phyloP scores from a whole-genome alignment of 2,329 filamentous ascomycete species.

The Didymosphaeria variabile region DNA sequence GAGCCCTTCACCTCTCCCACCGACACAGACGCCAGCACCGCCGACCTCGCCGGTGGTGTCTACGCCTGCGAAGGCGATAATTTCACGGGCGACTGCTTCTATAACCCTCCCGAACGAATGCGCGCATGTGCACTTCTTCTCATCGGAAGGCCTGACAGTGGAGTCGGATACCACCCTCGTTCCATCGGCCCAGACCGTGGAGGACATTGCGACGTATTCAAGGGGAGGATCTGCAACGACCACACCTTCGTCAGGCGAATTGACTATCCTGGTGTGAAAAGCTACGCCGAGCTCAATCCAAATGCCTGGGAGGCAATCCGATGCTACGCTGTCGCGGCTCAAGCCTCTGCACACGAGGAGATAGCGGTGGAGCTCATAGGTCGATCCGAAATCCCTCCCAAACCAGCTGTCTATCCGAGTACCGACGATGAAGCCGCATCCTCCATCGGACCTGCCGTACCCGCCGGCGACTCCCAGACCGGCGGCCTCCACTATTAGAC shows the following conservation, averaged over 20 bases:
- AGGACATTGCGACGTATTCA: constrained; percentile 10
- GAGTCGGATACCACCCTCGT: constrained; percentile 2
- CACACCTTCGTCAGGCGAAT: constrained; percentile 3
- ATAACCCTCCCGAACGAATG: not conserved
- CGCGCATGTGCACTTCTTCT: not conserved
- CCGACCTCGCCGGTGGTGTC: not conserved
- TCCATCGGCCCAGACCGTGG: constrained; percentile 1
- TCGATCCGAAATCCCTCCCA: not conserved
- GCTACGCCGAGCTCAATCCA: not conserved
- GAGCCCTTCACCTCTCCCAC: too few species aligned
- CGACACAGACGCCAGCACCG: not conserved
- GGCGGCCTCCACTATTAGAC: too few species aligned
- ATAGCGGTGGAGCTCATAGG: not conserved
- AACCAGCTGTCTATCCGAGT: not conserved
- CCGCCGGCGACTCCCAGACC: too few species aligned
- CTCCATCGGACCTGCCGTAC: too few species aligned
- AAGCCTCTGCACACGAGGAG: not conserved
- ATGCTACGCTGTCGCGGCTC: not conserved
- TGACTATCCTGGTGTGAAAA: constrained; percentile 2
- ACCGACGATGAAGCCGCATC: too few species aligned
- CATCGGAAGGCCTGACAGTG: constrained; percentile 4
- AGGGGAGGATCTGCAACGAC: constrained; percentile 6
- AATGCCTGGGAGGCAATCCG: constrained; percentile 1
- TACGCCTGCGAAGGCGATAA: constrained; percentile 2
- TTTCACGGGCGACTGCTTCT: constrained; percentile 3